These are phyloP conservation scores for Phytophthora europaea DNA, from an alignment of 352 stramenopile genomes.

Conservation along the genomic window DNA sequence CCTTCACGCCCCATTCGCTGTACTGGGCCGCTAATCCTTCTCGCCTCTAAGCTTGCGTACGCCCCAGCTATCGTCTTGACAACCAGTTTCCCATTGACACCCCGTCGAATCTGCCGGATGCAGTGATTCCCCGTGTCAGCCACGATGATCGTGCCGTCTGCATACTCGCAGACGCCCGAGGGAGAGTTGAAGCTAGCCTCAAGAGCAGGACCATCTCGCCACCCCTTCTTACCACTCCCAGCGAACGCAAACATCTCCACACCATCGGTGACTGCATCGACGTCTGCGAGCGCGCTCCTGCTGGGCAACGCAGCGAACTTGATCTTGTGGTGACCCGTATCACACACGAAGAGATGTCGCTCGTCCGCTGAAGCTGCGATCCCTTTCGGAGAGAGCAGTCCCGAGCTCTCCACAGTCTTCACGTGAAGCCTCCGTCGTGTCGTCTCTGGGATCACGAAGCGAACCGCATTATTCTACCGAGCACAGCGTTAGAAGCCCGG, in stretches of 20 bases:
- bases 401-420: conserved; percentile 39
- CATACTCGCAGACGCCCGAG: conserved; percentile 45
- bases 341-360: conserved; percentile 61
- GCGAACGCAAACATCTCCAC: conserved; percentile 61
- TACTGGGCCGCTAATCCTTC: not conserved
- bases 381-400: conserved; percentile 57
- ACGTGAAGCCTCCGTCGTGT: conserved; percentile 16
- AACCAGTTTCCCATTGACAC: conserved; percentile 35
- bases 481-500: not conserved
- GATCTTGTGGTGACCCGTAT: conserved; percentile 64
- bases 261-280: conserved; percentile 13
- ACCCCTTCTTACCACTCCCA: conserved; percentile 52
- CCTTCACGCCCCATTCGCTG: conserved; percentile 6
- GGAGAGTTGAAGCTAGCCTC: conserved; percentile 58
- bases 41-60: conserved; percentile 11
- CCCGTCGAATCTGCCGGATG: conserved; percentile 51
- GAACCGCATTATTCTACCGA: conserved; percentile 51
- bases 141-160: conserved; percentile 51
- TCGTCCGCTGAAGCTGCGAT: conserved; percentile 51
- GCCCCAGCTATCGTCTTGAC: conserved; percentile 54
- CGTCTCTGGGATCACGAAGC: conserved; percentile 33
- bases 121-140: conserved; percentile 68
- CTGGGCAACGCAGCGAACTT: conserved; percentile 53
- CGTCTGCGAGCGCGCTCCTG: conserved; percentile 29
- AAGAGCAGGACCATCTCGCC: conserved; percentile 49